phyloP scores from a whole-genome alignment of 345 rosid genomes.

The Kandelia obovata region DNA sequence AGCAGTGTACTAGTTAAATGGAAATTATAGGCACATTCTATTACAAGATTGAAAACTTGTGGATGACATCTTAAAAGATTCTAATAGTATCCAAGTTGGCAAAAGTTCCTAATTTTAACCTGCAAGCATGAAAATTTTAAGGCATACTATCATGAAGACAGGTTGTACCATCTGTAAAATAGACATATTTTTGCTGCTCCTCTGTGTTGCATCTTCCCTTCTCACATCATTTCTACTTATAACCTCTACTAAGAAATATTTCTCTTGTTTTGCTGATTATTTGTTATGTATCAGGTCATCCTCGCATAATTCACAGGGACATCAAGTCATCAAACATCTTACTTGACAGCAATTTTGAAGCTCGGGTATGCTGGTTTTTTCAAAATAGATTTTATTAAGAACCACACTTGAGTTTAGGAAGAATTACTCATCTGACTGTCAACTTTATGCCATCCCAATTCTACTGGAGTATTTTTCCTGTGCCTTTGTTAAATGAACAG shows the following conservation, averaged over 20 bases:
- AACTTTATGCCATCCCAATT: not conserved
- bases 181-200: no score
- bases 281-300: slow-evolving; percentile 60
- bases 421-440: not conserved
- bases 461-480: slow-evolving; percentile 4
- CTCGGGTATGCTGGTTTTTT: slow-evolving; percentile 55
- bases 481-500: not conserved
- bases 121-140: no score
- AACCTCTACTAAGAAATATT: not conserved
- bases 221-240: not conserved
- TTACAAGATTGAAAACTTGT: no score
- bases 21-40: not conserved
- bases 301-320: slow-evolving; percentile 97
- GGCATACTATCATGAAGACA: no score
- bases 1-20: not conserved
- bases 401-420: not conserved
- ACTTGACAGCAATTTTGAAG: slow-evolving; percentile 79
- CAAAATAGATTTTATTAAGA: not conserved
- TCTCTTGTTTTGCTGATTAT: slow-evolving; percentile 2
- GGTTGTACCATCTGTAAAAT: no score
- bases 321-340: slow-evolving; percentile 96
- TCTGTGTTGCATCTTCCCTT: not conserved
- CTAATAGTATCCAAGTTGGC: no score
- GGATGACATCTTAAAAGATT: no score
- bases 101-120: no score